phyloP scores from a whole-genome alignment of 441 rosid genomes.

The Raphanus hybrid region DNA sequence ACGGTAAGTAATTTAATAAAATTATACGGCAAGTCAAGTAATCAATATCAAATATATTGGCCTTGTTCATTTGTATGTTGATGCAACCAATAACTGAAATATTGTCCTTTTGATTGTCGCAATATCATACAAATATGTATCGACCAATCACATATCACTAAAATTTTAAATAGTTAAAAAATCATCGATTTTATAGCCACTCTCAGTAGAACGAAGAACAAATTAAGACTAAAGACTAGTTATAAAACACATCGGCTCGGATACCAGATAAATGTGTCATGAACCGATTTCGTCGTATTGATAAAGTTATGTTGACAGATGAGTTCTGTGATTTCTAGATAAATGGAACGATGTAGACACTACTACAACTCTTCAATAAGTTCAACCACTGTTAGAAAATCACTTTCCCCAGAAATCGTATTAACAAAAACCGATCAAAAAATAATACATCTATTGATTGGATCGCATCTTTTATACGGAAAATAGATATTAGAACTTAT shows the following conservation, averaged over 20 bases:
- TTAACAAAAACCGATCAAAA: no score
- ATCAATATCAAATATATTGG: not conserved
- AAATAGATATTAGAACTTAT: no score
- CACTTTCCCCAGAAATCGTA: no score
- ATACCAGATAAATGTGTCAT: no score
- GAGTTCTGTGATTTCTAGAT: no score
- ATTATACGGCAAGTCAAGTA: not conserved
- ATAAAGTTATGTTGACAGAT: no score
- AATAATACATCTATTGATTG: no score
- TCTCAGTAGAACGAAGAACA: not conserved
- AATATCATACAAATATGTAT: not conserved
- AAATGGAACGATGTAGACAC: no score
- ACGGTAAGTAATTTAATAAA: not conserved
- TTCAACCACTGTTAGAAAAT: no score
- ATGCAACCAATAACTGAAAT: not conserved
- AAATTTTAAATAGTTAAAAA: not conserved
- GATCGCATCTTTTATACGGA: no score
- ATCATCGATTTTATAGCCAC: not conserved
- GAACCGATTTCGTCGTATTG: no score
- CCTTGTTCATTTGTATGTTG: not conserved
- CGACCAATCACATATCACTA: not conserved
- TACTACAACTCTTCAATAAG: no score
- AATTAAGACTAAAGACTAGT: not conserved
- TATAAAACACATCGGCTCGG: not conserved
- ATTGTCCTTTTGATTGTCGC: not conserved